Evolutionary conservation across 768 basidiomycete species (phyloP), one percentile per base, ranked within the genome.

Genomic region (Boletus fagicola): DNA sequence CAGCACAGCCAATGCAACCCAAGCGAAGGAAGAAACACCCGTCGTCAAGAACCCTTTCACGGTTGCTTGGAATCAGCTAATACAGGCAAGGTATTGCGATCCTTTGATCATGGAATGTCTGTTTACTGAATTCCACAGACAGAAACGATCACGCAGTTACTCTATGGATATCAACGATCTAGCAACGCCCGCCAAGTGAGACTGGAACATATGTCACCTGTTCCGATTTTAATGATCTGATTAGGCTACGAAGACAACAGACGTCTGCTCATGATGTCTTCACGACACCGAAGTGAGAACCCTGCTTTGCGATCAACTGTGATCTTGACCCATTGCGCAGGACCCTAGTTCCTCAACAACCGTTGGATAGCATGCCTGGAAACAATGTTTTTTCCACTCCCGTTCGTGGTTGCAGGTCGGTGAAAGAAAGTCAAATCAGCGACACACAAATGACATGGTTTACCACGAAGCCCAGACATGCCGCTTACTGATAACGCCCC

Each of bases 151-250:
- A n/a, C 65, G 56, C 9, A 68, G 63, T 43, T 31, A 51, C 50
- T 71, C 67, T n/a, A 18, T 51, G 39, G 61, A 60, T 35, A 38
- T 38, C 35, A 38, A 59, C 39, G 47, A 36, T 40, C 11, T 49
- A n/a, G 45, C 26, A 18, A 61, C 64, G 2, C 67, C 65, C 0
- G 44, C 42, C 40, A 71, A 71, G 71, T 72, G 38, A 66, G 64
- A 26, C 42, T 42, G 43, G 15, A 49, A 18, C 11, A 8, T 1
- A 30, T 26, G 0, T 12, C 26, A 24, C 28, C 0, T 5, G 4
- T 20, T 16, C 13, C 0, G 4, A 45, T 40, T 24, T 22, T 36
- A 26, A 42, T 33, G 3, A 9, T 30, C 24, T 35, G 8, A 40
- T 15, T 15, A 68, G 67, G 52, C 7, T 46, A 15, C 54, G 31